Evolutionary conservation across 148 eudicot species (phyloP), one percentile per base, ranked within the genome.

Genomic region (Oxyria digyna): DNA sequence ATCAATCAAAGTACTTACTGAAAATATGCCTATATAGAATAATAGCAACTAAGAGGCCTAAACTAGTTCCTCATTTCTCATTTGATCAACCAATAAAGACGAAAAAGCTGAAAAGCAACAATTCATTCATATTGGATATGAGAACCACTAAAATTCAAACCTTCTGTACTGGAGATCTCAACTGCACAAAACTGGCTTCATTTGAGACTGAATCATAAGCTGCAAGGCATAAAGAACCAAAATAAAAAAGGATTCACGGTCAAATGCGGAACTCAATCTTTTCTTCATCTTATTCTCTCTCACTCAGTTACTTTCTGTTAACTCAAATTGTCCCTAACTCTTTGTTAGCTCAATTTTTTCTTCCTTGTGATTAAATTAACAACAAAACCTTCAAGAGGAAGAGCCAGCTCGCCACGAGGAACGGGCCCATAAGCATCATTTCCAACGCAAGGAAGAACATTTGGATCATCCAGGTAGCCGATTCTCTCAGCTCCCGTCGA

Each of bases 81-180:
- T 54, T 24, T 23, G 0, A 26, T 55, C 62, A 26, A 55, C 32
- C 62, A 24, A 55, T 55, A 55, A 55, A 11, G 32, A n/a, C 10
- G 21, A 49, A 3, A 49, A 21, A 20, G 21, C 20, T 26, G 1
- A 52, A 23, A 52, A 31, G 62, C 9, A 59, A 59, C 27, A 29
- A 37, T 29, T 57, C 37, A 31, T 59, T 59, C 37, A 59, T 31
- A 59, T 59, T 59, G 65, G 17, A 13, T 37, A 6, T 59, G 65
- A 29, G 8, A 59, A 15, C 38, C 38, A 59, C 65, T 59, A 15
- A 12, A 9, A 40, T 20, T 20, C n/a, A 35, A 76, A 94, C 99
- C 99, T 94, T 91, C 21, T 84, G 69, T 52, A 91, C 77, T 0
- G 99, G 99, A 27, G 99, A 94, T 64, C 99, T 86, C 77, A 88